These are phyloP conservation scores for Mallotus nudiflorus DNA, from an alignment of 345 rosid species.

Conservation along the genomic window DNA sequence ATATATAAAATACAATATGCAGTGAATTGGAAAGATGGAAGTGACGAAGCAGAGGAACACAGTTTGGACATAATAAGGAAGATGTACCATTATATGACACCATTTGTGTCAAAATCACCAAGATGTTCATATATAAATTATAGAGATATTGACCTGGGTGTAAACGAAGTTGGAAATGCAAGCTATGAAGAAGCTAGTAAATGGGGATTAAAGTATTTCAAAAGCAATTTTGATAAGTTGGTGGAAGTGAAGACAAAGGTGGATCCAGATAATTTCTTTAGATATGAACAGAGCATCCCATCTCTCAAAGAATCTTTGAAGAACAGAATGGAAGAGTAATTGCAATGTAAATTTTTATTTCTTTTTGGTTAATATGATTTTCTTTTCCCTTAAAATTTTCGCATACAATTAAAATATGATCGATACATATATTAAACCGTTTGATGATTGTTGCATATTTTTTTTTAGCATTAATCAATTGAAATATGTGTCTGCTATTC, in stretches of 20 bases:
- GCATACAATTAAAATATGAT: too few species aligned
- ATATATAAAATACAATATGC: constrained; percentile 46
- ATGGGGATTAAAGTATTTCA: constrained; percentile 21
- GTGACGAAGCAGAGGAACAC: background rate
- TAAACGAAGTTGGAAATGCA: constrained; percentile 7
- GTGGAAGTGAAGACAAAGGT: constrained; percentile 32
- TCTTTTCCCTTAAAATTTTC: too few species aligned
- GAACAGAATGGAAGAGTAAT: constrained; percentile 1
- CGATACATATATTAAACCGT: too few species aligned
- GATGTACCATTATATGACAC: constrained; percentile 14
- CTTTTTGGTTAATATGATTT: too few species aligned
- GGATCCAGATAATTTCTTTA: constrained; percentile 37
- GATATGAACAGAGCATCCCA: constrained; percentile 40
- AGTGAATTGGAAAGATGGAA: constrained; percentile 30
- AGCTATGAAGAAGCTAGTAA: constrained; percentile 16
- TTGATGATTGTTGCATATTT: too few species aligned
- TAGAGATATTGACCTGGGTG: constrained; percentile 13
- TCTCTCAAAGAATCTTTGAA: background rate
- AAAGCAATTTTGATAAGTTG: constrained; percentile 24
- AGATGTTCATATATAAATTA: constrained; percentile 20
- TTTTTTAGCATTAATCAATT: too few species aligned
- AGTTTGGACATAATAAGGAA: background rate
- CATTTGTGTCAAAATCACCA: constrained; percentile 21
- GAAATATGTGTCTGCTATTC: too few species aligned
- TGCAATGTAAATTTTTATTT: background rate